Conservation (phyloP, 352 stramenopile genomes). For the Pythium periplocum region DNA sequence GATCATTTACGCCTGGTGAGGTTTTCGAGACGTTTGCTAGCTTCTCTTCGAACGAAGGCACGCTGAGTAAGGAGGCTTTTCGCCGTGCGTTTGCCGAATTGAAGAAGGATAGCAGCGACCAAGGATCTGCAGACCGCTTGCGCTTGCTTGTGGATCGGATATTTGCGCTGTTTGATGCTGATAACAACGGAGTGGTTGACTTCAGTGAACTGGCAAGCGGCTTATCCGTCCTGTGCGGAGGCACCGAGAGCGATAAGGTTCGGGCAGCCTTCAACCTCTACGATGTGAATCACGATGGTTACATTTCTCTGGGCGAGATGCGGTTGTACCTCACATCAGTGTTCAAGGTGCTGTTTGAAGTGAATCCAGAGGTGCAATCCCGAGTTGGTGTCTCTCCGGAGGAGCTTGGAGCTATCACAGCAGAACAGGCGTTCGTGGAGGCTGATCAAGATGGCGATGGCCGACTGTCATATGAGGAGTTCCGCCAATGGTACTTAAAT, state of each 20-base stretch:
- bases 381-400: slow-evolving; percentile 64
- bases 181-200: slow-evolving; percentile 76
- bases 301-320: slow-evolving; percentile 84
- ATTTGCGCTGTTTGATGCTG: slow-evolving; percentile 80
- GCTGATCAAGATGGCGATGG: slow-evolving; percentile 74
- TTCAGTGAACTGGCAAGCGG: slow-evolving; percentile 77
- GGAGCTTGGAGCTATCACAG: slow-evolving; percentile 69
- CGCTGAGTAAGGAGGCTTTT: slow-evolving; percentile 64
- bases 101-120: slow-evolving; percentile 19
- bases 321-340: slow-evolving; percentile 77
- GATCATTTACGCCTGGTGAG: slow-evolving; percentile 59
- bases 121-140: slow-evolving; percentile 33
- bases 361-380: slow-evolving; percentile 54
- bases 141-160: slow-evolving; percentile 64
- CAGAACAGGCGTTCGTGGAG: slow-evolving; percentile 76
- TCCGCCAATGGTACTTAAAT: slow-evolving; percentile 75
- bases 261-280: slow-evolving; percentile 83
- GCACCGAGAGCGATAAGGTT: slow-evolving; percentile 65
- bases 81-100: slow-evolving; percentile 58
- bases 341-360: slow-evolving; percentile 85
- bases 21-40: slow-evolving; percentile 75
- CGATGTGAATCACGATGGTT: slow-evolving; percentile 84
- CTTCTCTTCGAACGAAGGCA: slow-evolving; percentile 57
- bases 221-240: slow-evolving; percentile 73
- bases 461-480: slow-evolving; percentile 80